A percentile compares a stretch with the other conserved stretches of the same genome.
Conservation (phyloP, 1,284 basidiomycete species). For the Rhodotorula glutinis region DNA sequence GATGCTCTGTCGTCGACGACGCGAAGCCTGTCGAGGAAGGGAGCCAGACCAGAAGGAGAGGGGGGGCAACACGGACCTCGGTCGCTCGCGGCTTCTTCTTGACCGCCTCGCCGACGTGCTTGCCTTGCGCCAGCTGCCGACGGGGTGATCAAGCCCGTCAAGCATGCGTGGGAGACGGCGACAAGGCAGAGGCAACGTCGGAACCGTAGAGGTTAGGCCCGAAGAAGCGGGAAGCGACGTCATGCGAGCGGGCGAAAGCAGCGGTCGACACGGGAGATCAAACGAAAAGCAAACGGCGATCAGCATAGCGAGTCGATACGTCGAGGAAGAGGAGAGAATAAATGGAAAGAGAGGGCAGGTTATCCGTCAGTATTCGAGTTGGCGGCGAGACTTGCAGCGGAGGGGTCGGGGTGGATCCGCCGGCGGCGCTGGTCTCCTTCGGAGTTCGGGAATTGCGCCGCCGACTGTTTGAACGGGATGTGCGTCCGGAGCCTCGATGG, state of each 20-base stretch:
- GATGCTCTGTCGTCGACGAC: background rate
- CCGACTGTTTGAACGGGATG: background rate
- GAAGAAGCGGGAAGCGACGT: conserved; percentile 3
- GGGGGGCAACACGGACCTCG: conserved; percentile 38
- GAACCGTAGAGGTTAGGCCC: background rate
- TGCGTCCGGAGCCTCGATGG: background rate
- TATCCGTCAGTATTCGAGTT: background rate
- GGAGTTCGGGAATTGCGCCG: background rate
- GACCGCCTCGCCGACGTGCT: conserved; percentile 42
- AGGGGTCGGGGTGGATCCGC: conserved; percentile 37
- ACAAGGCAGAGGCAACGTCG: conserved; percentile 4
- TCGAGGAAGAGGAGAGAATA: conserved; percentile 1
- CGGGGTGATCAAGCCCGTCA: conserved; percentile 26
- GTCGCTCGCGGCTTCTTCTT: conserved; percentile 45
- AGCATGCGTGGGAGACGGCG: conserved; percentile 5
- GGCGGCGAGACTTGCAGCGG: background rate
- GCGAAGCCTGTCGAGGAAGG: background rate
- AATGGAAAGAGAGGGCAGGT: conserved; percentile 43
- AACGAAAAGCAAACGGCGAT: conserved; percentile 9
- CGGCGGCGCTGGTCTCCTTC: conserved; percentile 2
- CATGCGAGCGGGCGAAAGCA: background rate
- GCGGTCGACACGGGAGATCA: background rate
- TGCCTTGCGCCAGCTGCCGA: conserved; percentile 37
- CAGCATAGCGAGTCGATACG: background rate
- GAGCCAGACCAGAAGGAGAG: background rate